Evolutionary conservation across 306 rosid genomes (phyloP).

Genomic region (Psophocarpus tetragonolobus): DNA sequence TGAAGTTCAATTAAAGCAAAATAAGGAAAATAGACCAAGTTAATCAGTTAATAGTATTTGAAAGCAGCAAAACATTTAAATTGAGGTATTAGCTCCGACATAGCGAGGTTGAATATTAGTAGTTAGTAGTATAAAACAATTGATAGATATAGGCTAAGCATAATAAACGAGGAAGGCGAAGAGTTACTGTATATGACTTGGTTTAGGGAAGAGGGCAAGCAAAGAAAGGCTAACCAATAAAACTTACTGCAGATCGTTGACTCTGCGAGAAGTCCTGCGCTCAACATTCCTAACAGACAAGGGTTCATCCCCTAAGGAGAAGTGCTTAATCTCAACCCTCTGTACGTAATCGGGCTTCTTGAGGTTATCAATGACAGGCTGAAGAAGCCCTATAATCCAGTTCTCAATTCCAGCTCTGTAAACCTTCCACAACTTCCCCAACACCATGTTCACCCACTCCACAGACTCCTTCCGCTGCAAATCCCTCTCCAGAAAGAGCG

Average conservation of each 20-base stretch:
- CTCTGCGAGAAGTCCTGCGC: constrained; percentile 91
- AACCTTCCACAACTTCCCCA: constrained; percentile 95
- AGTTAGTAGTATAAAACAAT: no score
- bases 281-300: constrained; percentile 95
- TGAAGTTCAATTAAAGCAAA: constrained; percentile 18
- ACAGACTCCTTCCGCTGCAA: constrained; percentile 97
- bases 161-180: no score
- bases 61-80: constrained; percentile 8
- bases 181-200: neutral
- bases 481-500: constrained; percentile 86
- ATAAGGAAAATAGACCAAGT: neutral
- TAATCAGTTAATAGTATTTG: neutral
- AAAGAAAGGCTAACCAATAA: no score
- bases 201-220: no score
- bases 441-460: constrained; percentile 99
- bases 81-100: neutral
- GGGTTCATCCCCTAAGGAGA: constrained; percentile 89
- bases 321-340: constrained; percentile 95
- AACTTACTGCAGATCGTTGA: constrained; percentile 91
- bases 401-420: constrained; percentile 84
- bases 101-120: neutral
- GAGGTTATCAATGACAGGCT: constrained; percentile 91
- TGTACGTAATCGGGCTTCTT: constrained; percentile 93
- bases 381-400: constrained; percentile 91
- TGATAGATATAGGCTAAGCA: no score